Evolutionary conservation across 495 filamentous ascomycete genomes (phyloP), one percentile per base, ranked within the genome.

Genomic region (Neurospora sp.): DNA sequence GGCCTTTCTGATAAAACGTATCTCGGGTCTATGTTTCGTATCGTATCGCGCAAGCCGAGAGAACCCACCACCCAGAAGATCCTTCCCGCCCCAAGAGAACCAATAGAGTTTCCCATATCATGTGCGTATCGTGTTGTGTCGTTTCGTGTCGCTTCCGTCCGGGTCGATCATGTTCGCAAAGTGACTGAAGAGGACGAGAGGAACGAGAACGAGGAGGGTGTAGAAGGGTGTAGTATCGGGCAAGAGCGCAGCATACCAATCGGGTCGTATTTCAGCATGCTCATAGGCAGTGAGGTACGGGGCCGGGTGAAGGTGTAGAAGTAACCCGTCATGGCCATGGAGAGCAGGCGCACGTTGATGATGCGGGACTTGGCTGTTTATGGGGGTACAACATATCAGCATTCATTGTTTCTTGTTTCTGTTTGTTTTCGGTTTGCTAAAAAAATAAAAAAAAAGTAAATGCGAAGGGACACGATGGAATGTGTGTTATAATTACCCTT

Each of bases 181-280:
- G 16, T 0, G 17, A 73, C 7, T 4, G 20, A 45, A 38, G 4
- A 38, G 31, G 35, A 31, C 38, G 17, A 42, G 22, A 4, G 27
- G 27, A 31, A 31, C 27, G 27, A 31, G 27, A 31, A 31, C 27
- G 27, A 31, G 27, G 27, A 31, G 27, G 27, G 27, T 31, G 27
- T 31, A 17, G 69, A 5, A 38, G 53, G 40, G 20, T 27, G 22
- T 44, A 65, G 65, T 40, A 48, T 37, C 39, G 38, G 65, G 65
- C 3, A 31, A 39, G 22, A 48, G 48, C 27, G 69, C 12, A 0
- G 48, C 93, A 82, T 93, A 92, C 97, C 92, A 77, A 99, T 92
- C 72, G 96, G 96, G 83, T 99, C 96, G 81, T 99, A 98, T 84
- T 99, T 99, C 75, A 98, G 86, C 94, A 98, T 97, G 83, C 92